Evolutionary conservation across 768 basidiomycete species (phyloP), one percentile per base, ranked within the genome.

Genomic region (Leccinum subgranulosum): DNA sequence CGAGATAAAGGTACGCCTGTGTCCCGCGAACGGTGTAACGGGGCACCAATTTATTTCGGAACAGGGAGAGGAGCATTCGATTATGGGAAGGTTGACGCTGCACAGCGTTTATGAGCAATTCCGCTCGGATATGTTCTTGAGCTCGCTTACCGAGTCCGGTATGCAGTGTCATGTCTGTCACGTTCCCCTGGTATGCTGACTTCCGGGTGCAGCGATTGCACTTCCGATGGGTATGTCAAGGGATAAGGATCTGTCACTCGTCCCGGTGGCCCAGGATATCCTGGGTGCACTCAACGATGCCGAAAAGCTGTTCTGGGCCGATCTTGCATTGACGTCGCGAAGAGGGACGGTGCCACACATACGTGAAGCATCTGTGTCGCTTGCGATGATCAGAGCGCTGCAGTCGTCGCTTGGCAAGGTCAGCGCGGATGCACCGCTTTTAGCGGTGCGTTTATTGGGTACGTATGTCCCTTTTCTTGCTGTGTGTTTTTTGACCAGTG

Each of bases 121-220:
- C 76, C 83, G 84, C 31, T 80, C 84, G 0, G 94, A 98, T 68
- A 90, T 97, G 77, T 90, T 94, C 69, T 77, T 97, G 57, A 94
- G 88, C 66, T 94, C 94, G 17, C 75, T 98, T 23, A 82, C 88
- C 0, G 96, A 98, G 69, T 96, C 96, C 1, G 87, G 94, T 96
- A 65, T 34, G 92, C 75, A 15, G 45, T 27, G 34, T 57, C 10
- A 25, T 47, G 36, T n/a, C 34, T 21, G 49, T 49, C 43, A 45
- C 57, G 28, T 48, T 53, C 9, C 6, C 17, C 3, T 4, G 41
- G 15, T 11, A 8, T 33, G 14, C 33, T 73, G n/a, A 58, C 29
- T 10, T 51, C 57, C 66, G 6, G 49, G 56, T 19, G 33, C 60
- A 97, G 90, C 90, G 23, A 88, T 96, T 59, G 84, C 92, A 3